A percentile compares a stretch with the other conserved stretches of the same genome.
Evolutionary conservation across 176 grass and related monocot species (phyloP).

Genomic region (Puya raimondii): DNA sequence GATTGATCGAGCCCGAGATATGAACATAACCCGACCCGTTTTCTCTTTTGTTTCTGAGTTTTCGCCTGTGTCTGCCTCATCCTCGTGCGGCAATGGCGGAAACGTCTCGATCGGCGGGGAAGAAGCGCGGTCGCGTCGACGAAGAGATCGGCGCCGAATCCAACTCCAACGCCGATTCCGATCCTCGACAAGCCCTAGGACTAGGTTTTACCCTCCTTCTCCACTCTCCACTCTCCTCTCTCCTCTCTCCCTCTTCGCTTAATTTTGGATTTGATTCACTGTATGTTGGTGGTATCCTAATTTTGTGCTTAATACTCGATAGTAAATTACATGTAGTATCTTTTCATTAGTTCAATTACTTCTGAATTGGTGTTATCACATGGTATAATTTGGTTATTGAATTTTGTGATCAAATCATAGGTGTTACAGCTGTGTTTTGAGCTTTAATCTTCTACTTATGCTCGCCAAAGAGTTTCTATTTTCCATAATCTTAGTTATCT

Average conservation of each 20-base stretch:
- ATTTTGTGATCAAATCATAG: background rate
- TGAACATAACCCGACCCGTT: too few species aligned
- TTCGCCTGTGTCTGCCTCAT: too few species aligned
- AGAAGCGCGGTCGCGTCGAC: background rate
- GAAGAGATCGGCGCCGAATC: background rate
- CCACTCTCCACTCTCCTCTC: background rate
- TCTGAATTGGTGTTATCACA: too few species aligned
- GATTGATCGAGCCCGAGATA: too few species aligned
- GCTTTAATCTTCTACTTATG: background rate
- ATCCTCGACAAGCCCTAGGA: background rate
- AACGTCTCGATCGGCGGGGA: background rate
- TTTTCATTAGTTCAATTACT: background rate
- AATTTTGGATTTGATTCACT: background rate
- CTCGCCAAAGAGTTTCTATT: background rate
- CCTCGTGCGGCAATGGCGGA: background rate
- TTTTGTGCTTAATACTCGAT: too few species aligned
- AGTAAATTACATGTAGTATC: background rate
- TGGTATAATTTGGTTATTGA: background rate
- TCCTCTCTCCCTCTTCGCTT: background rate
- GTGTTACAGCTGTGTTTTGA: background rate
- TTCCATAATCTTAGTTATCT: background rate
- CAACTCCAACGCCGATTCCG: background rate
- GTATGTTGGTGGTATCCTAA: too few species aligned
- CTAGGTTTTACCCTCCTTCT: background rate
- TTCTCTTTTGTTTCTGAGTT: too few species aligned